Evolutionary conservation across 768 basidiomycete species (phyloP).

Genomic region (Sutorius australiensis): DNA sequence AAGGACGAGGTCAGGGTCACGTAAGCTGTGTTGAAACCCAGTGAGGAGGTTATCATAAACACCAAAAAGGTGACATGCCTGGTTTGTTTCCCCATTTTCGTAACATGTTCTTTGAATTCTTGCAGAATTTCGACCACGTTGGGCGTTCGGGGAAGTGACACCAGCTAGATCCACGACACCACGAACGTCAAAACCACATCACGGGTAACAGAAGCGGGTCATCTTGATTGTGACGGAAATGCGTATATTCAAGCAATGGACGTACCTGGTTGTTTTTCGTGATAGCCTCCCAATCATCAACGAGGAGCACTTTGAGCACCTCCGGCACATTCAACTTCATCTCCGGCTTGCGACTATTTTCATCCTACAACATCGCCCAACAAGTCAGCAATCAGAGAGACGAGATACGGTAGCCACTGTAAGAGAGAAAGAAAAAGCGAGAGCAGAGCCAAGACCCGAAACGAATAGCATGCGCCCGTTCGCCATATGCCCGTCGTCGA

Average conservation of each 20-base stretch:
- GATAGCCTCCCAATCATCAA: conserved; percentile 97
- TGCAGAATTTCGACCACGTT: conserved; percentile 73
- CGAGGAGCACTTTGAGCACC: conserved; percentile 79
- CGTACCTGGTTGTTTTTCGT: conserved; percentile 90
- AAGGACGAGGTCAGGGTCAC: conserved; percentile 64
- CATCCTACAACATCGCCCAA: conserved; percentile 48
- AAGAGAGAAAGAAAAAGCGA: no score
- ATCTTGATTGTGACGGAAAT: neutral
- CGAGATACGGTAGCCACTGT: neutral
- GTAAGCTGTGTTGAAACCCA: conserved; percentile 42
- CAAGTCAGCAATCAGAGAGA: neutral
- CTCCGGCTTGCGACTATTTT: conserved; percentile 74
- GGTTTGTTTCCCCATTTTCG: conserved; percentile 42
- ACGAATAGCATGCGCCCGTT: neutral
- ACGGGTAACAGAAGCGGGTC: neutral
- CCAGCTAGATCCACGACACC: conserved; percentile 51
- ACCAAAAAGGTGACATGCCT: conserved; percentile 35
- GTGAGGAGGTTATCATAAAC: neutral
- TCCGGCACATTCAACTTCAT: conserved; percentile 91
- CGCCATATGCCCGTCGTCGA: neutral
- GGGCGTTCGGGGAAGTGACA: conserved; percentile 76
- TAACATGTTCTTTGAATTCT: conserved; percentile 69
- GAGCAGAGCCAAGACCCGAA: neutral
- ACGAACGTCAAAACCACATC: neutral
- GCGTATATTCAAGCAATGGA: neutral